Evolutionary conservation across 2,329 filamentous ascomycete species (phyloP), one percentile per base, ranked within the genome.

Genomic region (Microsporum canis): DNA sequence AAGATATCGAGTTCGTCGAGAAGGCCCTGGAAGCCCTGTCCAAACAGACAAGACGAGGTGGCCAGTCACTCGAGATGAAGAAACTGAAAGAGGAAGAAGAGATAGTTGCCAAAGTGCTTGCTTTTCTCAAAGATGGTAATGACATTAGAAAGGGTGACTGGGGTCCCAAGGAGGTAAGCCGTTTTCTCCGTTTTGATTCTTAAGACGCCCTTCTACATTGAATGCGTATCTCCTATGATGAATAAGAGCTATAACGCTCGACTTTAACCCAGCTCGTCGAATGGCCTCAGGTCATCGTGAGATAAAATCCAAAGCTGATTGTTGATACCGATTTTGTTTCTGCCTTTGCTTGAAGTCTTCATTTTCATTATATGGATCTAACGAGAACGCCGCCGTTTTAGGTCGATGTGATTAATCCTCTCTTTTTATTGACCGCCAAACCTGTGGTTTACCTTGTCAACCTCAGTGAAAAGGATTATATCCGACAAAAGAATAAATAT

Each of bases 211-310:
- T 49, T 59, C 34, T 51, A 12, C 38, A n/a, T 31, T 51, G 45
- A 51, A 57, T 60, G 47, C 12, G 55, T 57, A 43, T 57, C 34
- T 57, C 59, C 45, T 70, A 87, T 96, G 94, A 97, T 97, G 94
- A 97, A 86, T 88, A 95, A 96, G 88, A 94, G 91, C 89, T 86
- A 83, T 80, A 80, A 83, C 23, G 89, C 90, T 91, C 88, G 88
- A 91, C 23, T 55, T 89, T 91, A 95, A 89, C 94, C 94, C 94
- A 99, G 94, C 94, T 99, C 94, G 88, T 96, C 87, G 92, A 97
- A 87, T 84, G 73, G 83, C 84, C 88, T 88, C 85, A 89, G 88
- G 82, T 81, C 82, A 84, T 85, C 73, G 78, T 96, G 92, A 95
- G 91, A 96, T 87, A 82, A 64, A 88, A 81, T 84, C 82, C 81